These are phyloP conservation scores for Trichopus zeylanicus DNA, from an alignment of 116 monocot species.

Conservation along the genomic window DNA sequence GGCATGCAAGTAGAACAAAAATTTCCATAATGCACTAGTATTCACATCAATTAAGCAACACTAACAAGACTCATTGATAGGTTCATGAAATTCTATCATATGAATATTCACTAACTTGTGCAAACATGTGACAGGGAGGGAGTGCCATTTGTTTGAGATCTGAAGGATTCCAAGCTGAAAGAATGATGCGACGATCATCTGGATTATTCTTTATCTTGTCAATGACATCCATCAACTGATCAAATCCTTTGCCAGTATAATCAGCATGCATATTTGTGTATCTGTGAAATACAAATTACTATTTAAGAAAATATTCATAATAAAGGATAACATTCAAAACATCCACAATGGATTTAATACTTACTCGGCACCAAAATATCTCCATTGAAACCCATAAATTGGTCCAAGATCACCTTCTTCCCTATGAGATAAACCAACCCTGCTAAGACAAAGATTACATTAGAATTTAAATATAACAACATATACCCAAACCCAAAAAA, in stretches of 20 bases:
- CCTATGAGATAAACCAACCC: slow-evolving; percentile 62
- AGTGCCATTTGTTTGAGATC: slow-evolving; percentile 94
- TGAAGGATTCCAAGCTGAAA: slow-evolving; percentile 96
- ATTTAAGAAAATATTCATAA: background rate
- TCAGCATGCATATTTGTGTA: slow-evolving; percentile 89
- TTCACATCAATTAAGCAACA: too few species aligned
- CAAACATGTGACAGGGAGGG: slow-evolving; percentile 98
- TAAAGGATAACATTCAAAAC: background rate
- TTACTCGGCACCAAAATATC: slow-evolving; percentile 97
- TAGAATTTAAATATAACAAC: too few species aligned
- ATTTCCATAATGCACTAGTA: background rate
- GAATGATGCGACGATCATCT: slow-evolving; percentile 80
- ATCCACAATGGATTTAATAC: slow-evolving; percentile 2
- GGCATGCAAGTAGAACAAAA: background rate
- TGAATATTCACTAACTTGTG: slow-evolving; percentile 55
- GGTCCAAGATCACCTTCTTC: slow-evolving; percentile 95
- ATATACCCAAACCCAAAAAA: too few species aligned
- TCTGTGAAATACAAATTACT: slow-evolving; percentile 26
- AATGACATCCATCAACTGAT: slow-evolving; percentile 84
- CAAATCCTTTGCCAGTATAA: slow-evolving; percentile 94
- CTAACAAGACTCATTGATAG: background rate
- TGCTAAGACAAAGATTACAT: slow-evolving; percentile 12
- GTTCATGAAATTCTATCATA: background rate
- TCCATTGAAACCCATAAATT: slow-evolving; percentile 98
- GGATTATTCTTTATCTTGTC: slow-evolving; percentile 93